Evolutionary conservation across 2,329 filamentous ascomycete species (phyloP).

Genomic region (Cytospora piceicola): DNA sequence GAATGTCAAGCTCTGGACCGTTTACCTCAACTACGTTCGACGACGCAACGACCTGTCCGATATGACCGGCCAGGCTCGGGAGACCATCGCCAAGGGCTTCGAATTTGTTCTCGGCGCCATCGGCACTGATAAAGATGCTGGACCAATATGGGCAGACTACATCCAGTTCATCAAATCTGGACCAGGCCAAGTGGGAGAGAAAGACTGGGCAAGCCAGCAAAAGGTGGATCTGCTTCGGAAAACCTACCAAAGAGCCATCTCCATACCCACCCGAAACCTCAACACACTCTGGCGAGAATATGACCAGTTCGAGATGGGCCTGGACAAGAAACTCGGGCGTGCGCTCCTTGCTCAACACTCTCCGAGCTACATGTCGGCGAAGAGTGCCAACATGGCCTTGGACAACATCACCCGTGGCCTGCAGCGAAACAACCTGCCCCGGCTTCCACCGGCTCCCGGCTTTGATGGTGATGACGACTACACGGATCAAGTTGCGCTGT

Average conservation of each 20-base stretch:
- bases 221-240: conserved; percentile 96
- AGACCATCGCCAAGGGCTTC: conserved; percentile 82
- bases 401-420: conserved; percentile 83
- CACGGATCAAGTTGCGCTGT: conserved; percentile 79
- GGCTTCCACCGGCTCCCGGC: conserved; percentile 79
- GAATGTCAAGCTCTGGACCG: conserved; percentile 86
- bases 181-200: conserved; percentile 83
- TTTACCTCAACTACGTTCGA: conserved; percentile 94
- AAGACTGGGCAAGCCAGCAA: conserved; percentile 93
- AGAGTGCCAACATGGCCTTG: conserved; percentile 86
- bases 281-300: conserved; percentile 96
- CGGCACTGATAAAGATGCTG: conserved; percentile 88
- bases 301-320: conserved; percentile 89
- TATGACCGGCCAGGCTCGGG: conserved; percentile 73
- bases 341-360: conserved; percentile 95
- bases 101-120: conserved; percentile 84
- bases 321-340: conserved; percentile 91
- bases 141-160: conserved; percentile 91
- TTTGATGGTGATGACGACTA: conserved; percentile 89
- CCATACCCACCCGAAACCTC: conserved; percentile 81
- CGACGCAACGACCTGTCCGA: conserved; percentile 90
- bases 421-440: conserved; percentile 76
- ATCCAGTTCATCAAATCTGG: conserved; percentile 89
- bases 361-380: conserved; percentile 92
- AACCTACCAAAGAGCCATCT: conserved; percentile 88